Conservation (phyloP, 2,329 filamentous ascomycete genomes). For the Fusarium floridanum region DNA sequence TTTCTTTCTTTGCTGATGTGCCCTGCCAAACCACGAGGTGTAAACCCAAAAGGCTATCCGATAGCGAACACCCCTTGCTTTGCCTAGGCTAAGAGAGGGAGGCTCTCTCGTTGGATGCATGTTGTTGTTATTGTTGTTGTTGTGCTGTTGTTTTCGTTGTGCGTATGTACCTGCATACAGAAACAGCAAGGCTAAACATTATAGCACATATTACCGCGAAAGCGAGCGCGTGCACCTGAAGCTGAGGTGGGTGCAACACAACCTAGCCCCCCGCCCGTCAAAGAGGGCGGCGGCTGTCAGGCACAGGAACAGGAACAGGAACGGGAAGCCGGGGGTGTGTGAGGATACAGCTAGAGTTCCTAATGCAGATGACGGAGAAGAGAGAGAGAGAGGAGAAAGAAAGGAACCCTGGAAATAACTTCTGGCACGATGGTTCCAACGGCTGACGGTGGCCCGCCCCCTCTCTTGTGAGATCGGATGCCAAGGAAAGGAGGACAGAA, state of each 20-base stretch:
- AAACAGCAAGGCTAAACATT: background rate
- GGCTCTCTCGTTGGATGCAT: background rate
- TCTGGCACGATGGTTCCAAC: constrained; percentile 12
- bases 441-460: constrained; percentile 13
- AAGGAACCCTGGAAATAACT: background rate
- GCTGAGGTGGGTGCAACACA: constrained; percentile 47
- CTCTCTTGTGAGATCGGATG: constrained; percentile 43
- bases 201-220: constrained; percentile 22
- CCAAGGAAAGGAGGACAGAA: constrained; percentile 36
- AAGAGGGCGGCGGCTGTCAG: constrained; percentile 22
- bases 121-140: background rate
- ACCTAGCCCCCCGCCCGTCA: constrained; percentile 31
- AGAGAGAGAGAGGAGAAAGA: background rate
- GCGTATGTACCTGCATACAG: background rate
- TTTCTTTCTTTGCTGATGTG: background rate
- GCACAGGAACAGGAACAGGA: constrained; percentile 12
- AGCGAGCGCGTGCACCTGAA: constrained; percentile 40
- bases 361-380: background rate
- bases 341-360: background rate
- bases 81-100: constrained; percentile 17
- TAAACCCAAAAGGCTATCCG: constrained; percentile 24
- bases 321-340: background rate
- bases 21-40: constrained; percentile 21
- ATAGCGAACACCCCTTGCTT: constrained; percentile 25
- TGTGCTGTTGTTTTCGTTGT: background rate